Conservation (phyloP, 768 basidiomycete species). For the Mycena filopes region DNA sequence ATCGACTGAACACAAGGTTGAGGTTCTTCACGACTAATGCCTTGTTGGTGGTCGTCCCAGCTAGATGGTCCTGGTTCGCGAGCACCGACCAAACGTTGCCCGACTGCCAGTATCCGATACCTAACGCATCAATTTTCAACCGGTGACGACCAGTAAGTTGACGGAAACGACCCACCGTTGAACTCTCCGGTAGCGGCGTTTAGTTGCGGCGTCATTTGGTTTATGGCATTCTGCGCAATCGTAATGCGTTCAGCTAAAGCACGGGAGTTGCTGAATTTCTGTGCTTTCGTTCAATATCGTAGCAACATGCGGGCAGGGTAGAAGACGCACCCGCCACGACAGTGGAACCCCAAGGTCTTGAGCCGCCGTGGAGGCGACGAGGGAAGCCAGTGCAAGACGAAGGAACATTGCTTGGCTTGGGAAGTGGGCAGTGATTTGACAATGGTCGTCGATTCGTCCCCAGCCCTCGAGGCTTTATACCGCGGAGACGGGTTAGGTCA, state of each 20-base stretch:
- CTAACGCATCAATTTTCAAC: conserved; percentile 36
- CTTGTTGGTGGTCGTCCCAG: conserved; percentile 50
- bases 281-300: not conserved
- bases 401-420: conserved; percentile 27
- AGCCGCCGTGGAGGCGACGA: conserved; percentile 33
- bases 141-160: not conserved
- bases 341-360: conserved; percentile 55
- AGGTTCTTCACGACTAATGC: conserved; percentile 51
- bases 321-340: conserved; percentile 54
- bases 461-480: too few species aligned
- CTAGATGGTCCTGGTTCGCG: conserved; percentile 57
- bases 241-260: conserved; percentile 51
- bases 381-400: not conserved
- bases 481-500: too few species aligned
- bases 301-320: not conserved
- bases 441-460: too few species aligned
- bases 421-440: too few species aligned
- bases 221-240: conserved; percentile 54
- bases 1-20: conserved; percentile 51
- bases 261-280: conserved; percentile 57
- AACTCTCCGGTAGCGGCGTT: conserved; percentile 52
- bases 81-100: conserved; percentile 63
- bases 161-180: conserved; percentile 44
- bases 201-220: conserved; percentile 51
- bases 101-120: conserved; percentile 64